Base-by-base conservation (phyloP, 169 alveolate species). In the Babesia bigemina region DNA sequence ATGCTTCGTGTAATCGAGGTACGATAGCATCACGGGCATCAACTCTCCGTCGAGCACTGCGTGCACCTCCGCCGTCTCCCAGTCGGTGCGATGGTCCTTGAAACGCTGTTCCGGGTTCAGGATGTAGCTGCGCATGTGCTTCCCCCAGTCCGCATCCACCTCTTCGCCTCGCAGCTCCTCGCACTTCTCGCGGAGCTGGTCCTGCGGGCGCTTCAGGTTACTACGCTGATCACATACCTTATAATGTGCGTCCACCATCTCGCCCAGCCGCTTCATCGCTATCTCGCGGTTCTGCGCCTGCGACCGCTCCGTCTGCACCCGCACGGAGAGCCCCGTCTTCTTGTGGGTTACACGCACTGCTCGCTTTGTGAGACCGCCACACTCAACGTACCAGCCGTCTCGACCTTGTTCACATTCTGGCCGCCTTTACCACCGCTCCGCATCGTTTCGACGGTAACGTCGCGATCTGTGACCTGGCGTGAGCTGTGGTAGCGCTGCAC, bases 341-440 rank as follows among this genome's bases (percentile, higher is more conserved):
- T 92, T 79, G 85, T 96, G 99, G 9, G 96, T 92, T n/a, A 91
- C 89, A 39, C 99, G 72, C 17, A 91, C 95, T 92, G 36, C 16
- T 9, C 16, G 3, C 14, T 47, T 29, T 36, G 21, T 21, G 50
- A 10, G 44, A 28, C 58, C 33, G 28, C 8, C 4, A 21, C 33
- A 9, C 26, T 19, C 16, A 69, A 17, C 36, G 13, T 61, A 81
- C 89, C 89, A 12, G 99, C 99, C 10, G 98, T 93, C 69, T 95
- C 98, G 47, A 95, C 95, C 66, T 91, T 96, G 86, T 96, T 96
- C 14, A 96, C 98, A 86, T 95, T 96, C 79, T 96, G 95, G 16
- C 99, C 99, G 28, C 99, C 99, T 33, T 96, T 96, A 7, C 99
- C 99, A 39, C 95, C 87, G 19, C 98, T 92, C 44, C 97, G 84